A percentile compares a stretch with the other conserved stretches of the same genome.
Evolutionary conservation across 805 yeast genomes (phyloP).

Genomic region (Yamadazyma nakazawae): DNA sequence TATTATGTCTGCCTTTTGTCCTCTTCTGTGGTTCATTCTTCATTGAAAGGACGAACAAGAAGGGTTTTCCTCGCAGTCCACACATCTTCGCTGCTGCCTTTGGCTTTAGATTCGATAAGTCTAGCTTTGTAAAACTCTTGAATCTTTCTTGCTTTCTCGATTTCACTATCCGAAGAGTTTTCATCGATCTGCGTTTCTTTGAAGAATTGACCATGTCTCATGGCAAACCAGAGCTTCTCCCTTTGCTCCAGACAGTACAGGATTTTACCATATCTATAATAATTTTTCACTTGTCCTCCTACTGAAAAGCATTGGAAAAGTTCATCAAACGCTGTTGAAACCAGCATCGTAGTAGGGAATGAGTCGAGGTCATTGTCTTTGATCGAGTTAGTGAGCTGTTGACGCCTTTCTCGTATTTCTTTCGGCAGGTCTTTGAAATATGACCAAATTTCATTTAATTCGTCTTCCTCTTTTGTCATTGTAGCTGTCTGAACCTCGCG

Average conservation of each 20-base stretch:
- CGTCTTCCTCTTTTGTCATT: constrained; percentile 20
- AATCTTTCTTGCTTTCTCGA: constrained; percentile 53
- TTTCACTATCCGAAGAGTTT: constrained; percentile 21
- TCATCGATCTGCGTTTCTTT: constrained; percentile 16
- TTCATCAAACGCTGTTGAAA: constrained; percentile 81
- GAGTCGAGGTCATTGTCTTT: constrained; percentile 19
- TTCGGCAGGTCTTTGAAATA: constrained; percentile 29
- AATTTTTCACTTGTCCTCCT: constrained; percentile 84
- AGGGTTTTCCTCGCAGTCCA: constrained; percentile 56
- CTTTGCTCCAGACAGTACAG: constrained; percentile 68
- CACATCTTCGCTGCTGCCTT: constrained; percentile 80
- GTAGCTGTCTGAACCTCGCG: not conserved
- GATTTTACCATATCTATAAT: constrained; percentile 79
- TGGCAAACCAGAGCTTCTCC: constrained; percentile 77
- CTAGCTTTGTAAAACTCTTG: constrained; percentile 69
- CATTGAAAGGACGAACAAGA: constrained; percentile 38
- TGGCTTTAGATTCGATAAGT: constrained; percentile 55
- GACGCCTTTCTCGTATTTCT: constrained; percentile 23
- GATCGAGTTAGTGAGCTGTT: constrained; percentile 19
- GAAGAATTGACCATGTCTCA: constrained; percentile 45
- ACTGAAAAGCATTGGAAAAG: constrained; percentile 80
- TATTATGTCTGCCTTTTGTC: not conserved
- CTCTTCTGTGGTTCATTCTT: constrained; percentile 3
- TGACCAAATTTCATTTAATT: constrained; percentile 28
- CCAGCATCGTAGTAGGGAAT: constrained; percentile 34